phyloP scores from a whole-genome alignment of 192 early-diverging fungal genomes.

The Backusella morwellensis region DNA sequence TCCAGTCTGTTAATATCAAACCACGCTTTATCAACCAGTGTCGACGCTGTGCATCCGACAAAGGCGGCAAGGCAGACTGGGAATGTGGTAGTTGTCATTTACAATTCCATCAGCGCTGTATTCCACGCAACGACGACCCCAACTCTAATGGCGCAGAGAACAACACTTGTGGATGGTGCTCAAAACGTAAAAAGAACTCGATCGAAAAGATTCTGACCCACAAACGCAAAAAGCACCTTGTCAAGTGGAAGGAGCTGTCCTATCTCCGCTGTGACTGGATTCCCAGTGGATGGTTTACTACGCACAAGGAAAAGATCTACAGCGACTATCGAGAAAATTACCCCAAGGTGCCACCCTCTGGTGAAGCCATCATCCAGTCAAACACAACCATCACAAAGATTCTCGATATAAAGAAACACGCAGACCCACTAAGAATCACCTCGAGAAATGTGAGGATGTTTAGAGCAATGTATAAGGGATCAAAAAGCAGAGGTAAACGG shows the following conservation, averaged over 20 bases:
- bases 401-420: neutral
- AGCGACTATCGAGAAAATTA: neutral
- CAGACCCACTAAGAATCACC: neutral
- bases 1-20: neutral
- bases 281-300: neutral
- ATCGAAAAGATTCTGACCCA: neutral
- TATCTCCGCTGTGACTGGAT: neutral
- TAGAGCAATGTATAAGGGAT: neutral
- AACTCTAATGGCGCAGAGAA: neutral
- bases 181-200: neutral
- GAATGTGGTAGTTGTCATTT: neutral
- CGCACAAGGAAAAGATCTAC: neutral
- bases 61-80: neutral
- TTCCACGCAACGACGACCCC: neutral
- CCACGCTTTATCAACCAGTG: neutral
- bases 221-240: neutral
- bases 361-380: neutral
- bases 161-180: neutral
- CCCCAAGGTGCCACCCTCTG: neutral
- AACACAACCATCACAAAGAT: neutral
- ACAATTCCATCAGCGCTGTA: neutral
- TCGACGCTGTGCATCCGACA: neutral
- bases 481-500: neutral
- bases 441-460: neutral
- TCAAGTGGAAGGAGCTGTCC: neutral